Base-by-base conservation (phyloP, 176 grass and related monocot species). In the Pharus latifolius region DNA sequence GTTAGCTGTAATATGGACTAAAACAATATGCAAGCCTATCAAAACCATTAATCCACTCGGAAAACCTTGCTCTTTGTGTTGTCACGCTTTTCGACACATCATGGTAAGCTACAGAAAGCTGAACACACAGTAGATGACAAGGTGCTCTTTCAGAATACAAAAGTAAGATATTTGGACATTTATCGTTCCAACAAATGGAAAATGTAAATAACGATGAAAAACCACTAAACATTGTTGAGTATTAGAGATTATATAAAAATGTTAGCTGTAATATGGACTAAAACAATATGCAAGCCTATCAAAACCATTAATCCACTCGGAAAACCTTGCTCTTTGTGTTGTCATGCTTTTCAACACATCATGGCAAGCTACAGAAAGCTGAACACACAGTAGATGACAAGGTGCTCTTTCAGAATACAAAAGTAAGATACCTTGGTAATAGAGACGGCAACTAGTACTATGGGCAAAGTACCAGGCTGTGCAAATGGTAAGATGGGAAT, bases 41-140 rank as follows among this genome's bases (percentile, higher is more conserved):
- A 38, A 38, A 38, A 38, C 6, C 8, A 38, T 5, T 38, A 38
- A 38, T 38, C 35, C 8, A 38, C 35, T 38, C 8, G 35, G 35
- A 38, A 38, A 38, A 38, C 35, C 16, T 16, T 42, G 17, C 37
- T 32, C 58, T 75, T 29, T 26, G 18, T 40, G 53, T 42, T 72
- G 41, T 25, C 18, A n/a, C 18, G 53, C 14, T 13, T 60, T 17
- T 32, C 44, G 1, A 67, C 42, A 11, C 26, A 12, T 23, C 19
- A 47, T 8, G 8, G 53, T 26, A 74, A 47, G 38, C 15, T 75
- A 80, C 22, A 77, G 25, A 49, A 31, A 80, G n/a, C 44, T 18
- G 6, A 56, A 49, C 23, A 41, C 24, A 64, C 1, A 48, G 70
- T 28, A 62, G 22, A 45, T 23, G 11, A 13, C 32, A 27, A 14